phyloP scores from a whole-genome alignment of 2,329 filamentous ascomycete species.

The Canariomyces notabilis region DNA sequence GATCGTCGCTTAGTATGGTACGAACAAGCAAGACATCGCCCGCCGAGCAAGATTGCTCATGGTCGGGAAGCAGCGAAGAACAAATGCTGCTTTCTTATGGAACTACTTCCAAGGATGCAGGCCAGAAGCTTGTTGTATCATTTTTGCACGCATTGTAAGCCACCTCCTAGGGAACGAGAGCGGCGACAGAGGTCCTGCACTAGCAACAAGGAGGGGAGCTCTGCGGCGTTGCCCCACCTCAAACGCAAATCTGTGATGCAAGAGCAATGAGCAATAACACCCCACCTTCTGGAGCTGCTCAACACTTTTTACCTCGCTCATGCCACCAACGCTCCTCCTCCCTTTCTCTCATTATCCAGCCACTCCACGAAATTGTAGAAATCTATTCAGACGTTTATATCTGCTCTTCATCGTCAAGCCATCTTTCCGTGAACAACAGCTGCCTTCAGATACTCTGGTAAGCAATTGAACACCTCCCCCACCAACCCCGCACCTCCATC shows the following conservation, averaged over 20 bases:
- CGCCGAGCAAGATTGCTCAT: slow-evolving; percentile 14
- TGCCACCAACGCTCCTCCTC: slow-evolving; percentile 22
- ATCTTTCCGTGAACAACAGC: slow-evolving; percentile 7
- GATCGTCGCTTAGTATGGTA: slow-evolving; percentile 10
- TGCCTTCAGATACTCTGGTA: slow-evolving; percentile 14
- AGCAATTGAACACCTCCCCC: slow-evolving; percentile 13
- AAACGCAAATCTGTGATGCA: slow-evolving; percentile 21
- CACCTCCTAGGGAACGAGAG: background rate
- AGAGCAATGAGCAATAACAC: slow-evolving; percentile 21
- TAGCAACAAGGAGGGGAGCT: slow-evolving; percentile 14
- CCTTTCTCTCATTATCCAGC: slow-evolving; percentile 8
- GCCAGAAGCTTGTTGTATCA: background rate
- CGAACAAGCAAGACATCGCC: slow-evolving; percentile 6
- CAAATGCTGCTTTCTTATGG: background rate
- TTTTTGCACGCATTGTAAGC: background rate
- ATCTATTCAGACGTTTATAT: slow-evolving; percentile 4
- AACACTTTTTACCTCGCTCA: slow-evolving; percentile 29
- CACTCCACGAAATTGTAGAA: slow-evolving; percentile 7
- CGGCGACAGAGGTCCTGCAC: slow-evolving; percentile 18
- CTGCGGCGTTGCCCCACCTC: slow-evolving; percentile 14
- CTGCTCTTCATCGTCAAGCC: slow-evolving; percentile 1
- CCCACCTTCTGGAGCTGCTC: slow-evolving; percentile 26
- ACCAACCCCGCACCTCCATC: slow-evolving; percentile 24
- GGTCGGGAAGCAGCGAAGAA: slow-evolving; percentile 10
- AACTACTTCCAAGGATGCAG: no score